Evolutionary conservation across 495 filamentous ascomycete species (phyloP).

Genomic region (Aspergillus cavernicola): DNA sequence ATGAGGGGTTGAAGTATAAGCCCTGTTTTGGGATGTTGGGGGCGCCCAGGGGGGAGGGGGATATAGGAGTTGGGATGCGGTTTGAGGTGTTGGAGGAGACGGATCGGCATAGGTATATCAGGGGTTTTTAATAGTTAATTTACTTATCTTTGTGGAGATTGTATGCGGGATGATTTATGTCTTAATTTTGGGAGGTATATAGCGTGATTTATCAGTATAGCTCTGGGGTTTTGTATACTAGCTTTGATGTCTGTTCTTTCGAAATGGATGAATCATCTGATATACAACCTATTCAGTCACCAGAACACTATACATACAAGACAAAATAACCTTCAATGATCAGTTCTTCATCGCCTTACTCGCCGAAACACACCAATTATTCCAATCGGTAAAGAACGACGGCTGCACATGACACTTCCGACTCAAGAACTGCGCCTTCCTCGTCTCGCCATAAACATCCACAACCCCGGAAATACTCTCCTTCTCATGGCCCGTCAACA

Average conservation of each 20-base stretch:
- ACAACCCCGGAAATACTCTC: constrained; percentile 44
- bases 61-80: constrained; percentile 49
- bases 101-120: constrained; percentile 57
- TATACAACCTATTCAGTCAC: no score
- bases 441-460: constrained; percentile 54
- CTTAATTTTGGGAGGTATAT: no score
- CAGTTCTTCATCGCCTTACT: constrained; percentile 45
- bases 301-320: no score
- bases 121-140: constrained; percentile 31
- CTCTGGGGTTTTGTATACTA: no score
- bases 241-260: no score
- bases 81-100: constrained; percentile 53
- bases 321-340: not conserved
- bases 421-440: constrained; percentile 53
- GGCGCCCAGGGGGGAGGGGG: constrained; percentile 54
- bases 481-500: constrained; percentile 51
- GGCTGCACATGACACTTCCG: constrained; percentile 54
- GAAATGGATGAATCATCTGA: no score
- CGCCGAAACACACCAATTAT: constrained; percentile 58
- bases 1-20: constrained; percentile 64
- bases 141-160: no score
- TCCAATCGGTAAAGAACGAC: constrained; percentile 64
- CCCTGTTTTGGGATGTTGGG: constrained; percentile 87
- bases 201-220: no score
- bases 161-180: no score